phyloP scores from a whole-genome alignment of 2,329 filamentous ascomycete genomes.

The Neophaeococcomyces mojaviensis region DNA sequence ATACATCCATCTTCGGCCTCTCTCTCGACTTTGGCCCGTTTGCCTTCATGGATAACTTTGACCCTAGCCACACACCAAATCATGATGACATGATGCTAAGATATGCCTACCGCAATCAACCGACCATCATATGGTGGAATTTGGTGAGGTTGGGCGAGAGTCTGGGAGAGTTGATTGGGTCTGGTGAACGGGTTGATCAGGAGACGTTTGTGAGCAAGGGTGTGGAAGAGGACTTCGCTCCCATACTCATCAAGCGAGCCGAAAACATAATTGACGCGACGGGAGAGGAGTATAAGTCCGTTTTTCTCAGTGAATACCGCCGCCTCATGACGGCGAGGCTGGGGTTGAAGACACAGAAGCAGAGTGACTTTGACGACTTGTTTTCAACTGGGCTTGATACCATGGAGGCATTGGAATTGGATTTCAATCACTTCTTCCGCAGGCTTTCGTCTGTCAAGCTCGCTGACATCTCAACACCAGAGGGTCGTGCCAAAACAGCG shows the following conservation, averaged over 20 bases:
- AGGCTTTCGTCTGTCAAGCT: constrained; percentile 60
- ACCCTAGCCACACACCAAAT: constrained; percentile 89
- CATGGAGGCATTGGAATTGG: constrained; percentile 72
- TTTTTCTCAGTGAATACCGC: constrained; percentile 87
- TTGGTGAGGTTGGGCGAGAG: constrained; percentile 84
- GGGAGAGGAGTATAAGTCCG: constrained; percentile 79
- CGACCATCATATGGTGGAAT: constrained; percentile 98
- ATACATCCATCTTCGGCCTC: constrained; percentile 82
- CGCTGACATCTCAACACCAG: constrained; percentile 56
- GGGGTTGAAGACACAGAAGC: constrained; percentile 62
- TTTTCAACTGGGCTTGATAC: constrained; percentile 78
- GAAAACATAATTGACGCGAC: constrained; percentile 73
- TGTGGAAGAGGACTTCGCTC: constrained; percentile 59
- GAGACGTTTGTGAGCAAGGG: constrained; percentile 64
- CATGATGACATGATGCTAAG: constrained; percentile 84
- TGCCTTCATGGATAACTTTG: constrained; percentile 95
- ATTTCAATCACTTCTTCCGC: constrained; percentile 93
- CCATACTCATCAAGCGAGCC: constrained; percentile 67
- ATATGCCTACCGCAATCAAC: constrained; percentile 90
- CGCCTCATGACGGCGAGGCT: constrained; percentile 71
- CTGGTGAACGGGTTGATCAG: constrained; percentile 64
- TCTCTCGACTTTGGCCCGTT: constrained; percentile 95
- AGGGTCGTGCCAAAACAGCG: constrained; percentile 57
- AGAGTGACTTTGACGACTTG: constrained; percentile 69
- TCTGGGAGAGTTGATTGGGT: constrained; percentile 78